Percentiles rank a stretch among this genome's conserved stretches.
Conservation (phyloP, 768 basidiomycete species). For the Russula earlei region DNA sequence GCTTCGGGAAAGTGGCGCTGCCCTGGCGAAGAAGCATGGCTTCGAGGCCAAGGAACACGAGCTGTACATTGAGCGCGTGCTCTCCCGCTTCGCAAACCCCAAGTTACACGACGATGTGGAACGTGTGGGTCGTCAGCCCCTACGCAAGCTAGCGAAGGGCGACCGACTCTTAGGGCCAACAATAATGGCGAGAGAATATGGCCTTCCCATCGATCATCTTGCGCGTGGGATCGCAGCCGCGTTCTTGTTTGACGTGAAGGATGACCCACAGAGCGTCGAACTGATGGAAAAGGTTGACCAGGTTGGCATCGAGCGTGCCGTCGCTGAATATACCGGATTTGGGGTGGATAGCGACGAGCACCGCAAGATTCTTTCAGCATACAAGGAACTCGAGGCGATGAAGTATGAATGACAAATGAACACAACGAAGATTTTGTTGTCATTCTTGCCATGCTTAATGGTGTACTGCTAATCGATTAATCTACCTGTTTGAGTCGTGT, state of each 20-base stretch:
- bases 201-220: slow-evolving; percentile 26
- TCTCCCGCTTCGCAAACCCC: slow-evolving; percentile 29
- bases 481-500: too few species aligned
- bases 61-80: slow-evolving; percentile 28
- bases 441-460: not conserved
- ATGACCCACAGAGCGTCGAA: slow-evolving; percentile 29
- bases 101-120: slow-evolving; percentile 30
- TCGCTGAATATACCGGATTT: slow-evolving; percentile 27
- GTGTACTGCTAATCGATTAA: not conserved
- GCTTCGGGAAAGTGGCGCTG: slow-evolving; percentile 31
- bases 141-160: slow-evolving; percentile 30
- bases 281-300: slow-evolving; percentile 24
- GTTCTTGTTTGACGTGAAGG: slow-evolving; percentile 27
- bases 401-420: not conserved
- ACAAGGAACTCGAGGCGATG: slow-evolving; percentile 19
- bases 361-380: slow-evolving; percentile 20
- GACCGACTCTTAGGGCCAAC: slow-evolving; percentile 32
- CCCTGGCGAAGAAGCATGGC: slow-evolving; percentile 27
- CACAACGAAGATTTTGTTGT: not conserved
- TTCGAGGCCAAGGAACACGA: slow-evolving; percentile 23
- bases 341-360: slow-evolving; percentile 21
- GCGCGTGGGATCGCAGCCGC: slow-evolving; percentile 31
- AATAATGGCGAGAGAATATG: slow-evolving; percentile 28
- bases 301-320: slow-evolving; percentile 25
- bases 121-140: slow-evolving; percentile 32